phyloP scores from a whole-genome alignment of 2,329 filamentous ascomycete genomes.

The Aspergillus thermomutatus region DNA sequence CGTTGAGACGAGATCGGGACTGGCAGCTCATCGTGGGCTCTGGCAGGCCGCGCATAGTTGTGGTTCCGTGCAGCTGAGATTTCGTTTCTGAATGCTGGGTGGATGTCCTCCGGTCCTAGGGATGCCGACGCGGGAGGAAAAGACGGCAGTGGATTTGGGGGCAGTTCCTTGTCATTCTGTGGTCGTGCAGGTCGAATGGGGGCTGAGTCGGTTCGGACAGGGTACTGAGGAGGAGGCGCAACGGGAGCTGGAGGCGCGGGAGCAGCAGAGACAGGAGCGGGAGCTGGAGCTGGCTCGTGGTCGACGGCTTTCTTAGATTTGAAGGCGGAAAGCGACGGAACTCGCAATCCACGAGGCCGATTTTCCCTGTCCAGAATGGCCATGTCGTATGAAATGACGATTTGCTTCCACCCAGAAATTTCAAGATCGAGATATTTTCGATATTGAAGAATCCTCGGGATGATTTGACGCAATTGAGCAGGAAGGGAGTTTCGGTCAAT shows the following conservation, averaged over 20 bases:
- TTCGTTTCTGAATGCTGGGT: background rate
- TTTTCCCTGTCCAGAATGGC: conserved; percentile 35
- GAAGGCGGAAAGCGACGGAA: conserved; percentile 31
- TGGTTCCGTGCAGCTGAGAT: background rate
- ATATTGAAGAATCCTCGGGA: background rate
- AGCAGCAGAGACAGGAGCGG: background rate
- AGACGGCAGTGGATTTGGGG: conserved; percentile 20
- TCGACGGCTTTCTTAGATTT: conserved; percentile 27
- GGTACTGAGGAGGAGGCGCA: conserved; percentile 2
- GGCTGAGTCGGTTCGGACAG: conserved; percentile 8
- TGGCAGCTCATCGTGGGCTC: background rate
- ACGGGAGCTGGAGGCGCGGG: conserved; percentile 7
- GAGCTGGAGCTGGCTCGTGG: background rate
- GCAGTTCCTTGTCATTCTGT: conserved; percentile 24
- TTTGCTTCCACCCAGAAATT: conserved; percentile 5
- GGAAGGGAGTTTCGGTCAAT: too few species aligned
- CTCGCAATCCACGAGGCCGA: conserved; percentile 30
- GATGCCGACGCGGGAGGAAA: conserved; percentile 8
- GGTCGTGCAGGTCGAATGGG: conserved; percentile 15
- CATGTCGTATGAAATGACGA: conserved; percentile 19
- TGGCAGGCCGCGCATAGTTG: background rate
- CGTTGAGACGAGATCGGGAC: conserved; percentile 2
- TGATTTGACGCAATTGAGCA: too few species aligned
- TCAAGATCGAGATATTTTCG: conserved; percentile 3
- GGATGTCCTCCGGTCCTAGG: conserved; percentile 3